phyloP scores from a whole-genome alignment of 306 rosid species.

The Dryas octopetala region DNA sequence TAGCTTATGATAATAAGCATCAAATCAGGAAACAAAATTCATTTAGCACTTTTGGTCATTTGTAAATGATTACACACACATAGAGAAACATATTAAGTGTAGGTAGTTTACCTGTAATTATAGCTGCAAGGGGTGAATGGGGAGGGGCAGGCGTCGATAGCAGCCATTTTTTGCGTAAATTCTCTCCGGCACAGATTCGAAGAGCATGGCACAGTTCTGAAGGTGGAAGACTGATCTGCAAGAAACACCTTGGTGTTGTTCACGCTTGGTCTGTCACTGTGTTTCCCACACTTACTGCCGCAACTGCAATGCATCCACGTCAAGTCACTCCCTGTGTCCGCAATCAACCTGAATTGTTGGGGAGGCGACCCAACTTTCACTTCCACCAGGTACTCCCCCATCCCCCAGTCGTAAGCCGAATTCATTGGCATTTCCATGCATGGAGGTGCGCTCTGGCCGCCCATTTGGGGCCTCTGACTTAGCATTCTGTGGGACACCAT shows the following conservation, averaged over 20 bases:
- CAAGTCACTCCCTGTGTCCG: conserved; percentile 76
- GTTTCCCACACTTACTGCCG: conserved; percentile 2
- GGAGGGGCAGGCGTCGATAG: conserved; percentile 48
- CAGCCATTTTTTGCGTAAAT: conserved; percentile 24
- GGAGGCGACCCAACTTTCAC: conserved; percentile 65
- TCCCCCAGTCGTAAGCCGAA: conserved; percentile 49
- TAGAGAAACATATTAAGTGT: background rate
- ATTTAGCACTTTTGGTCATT: background rate
- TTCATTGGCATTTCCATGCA: conserved; percentile 39
- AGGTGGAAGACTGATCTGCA: conserved; percentile 51
- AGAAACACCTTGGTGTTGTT: conserved; percentile 27
- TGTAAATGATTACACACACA: background rate
- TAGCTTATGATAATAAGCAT: conserved; percentile 43
- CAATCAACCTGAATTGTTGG: conserved; percentile 53
- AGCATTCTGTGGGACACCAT: conserved; percentile 23
- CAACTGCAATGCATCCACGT: conserved; percentile 65
- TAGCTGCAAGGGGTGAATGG: conserved; percentile 59
- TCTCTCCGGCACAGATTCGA: conserved; percentile 45
- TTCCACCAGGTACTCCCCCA: conserved; percentile 60
- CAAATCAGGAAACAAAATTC: conserved; percentile 4
- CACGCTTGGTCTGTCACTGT: background rate
- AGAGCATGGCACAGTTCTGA: conserved; percentile 39
- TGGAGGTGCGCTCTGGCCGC: conserved; percentile 10
- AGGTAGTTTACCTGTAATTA: conserved; percentile 49
- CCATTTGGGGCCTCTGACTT: conserved; percentile 9